phyloP scores from a whole-genome alignment of 2,329 filamentous ascomycete genomes.

The Apiospora pterosperma region DNA sequence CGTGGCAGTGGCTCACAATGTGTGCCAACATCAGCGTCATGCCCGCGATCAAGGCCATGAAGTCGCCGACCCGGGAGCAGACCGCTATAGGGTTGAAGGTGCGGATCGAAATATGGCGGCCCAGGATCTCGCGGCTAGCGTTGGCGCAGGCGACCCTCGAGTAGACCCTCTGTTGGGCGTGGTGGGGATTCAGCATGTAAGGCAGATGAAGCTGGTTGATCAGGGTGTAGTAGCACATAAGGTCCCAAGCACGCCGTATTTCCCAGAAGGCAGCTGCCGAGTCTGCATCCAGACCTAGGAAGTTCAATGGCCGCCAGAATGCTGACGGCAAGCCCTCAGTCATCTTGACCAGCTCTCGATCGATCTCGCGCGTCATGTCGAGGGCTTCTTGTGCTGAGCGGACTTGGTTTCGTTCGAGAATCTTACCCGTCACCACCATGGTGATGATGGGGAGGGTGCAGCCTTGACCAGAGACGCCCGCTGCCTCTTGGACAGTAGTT shows the following conservation, averaged over 20 bases:
- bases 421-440: not conserved
- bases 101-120: conserved; percentile 31
- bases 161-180: conserved; percentile 25
- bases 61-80: conserved; percentile 35
- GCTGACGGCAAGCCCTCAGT: not conserved
- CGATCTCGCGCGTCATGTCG: not conserved
- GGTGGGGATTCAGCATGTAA: conserved; percentile 31
- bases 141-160: conserved; percentile 34
- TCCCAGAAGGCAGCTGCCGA: conserved; percentile 13
- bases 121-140: conserved; percentile 37
- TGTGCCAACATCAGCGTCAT: conserved; percentile 34
- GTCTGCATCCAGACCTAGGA: not conserved
- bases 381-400: not conserved
- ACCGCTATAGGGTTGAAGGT: conserved; percentile 18
- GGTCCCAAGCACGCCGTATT: conserved; percentile 30
- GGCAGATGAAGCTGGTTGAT: conserved; percentile 39
- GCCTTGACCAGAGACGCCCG: not conserved
- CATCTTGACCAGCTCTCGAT: not conserved
- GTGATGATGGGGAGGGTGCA: not conserved
- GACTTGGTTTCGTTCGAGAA: not conserved
- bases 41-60: conserved; percentile 33
- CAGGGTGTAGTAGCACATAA: conserved; percentile 36
- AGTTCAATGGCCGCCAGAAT: not conserved
- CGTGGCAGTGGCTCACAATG: not conserved
- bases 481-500: not conserved